Evolutionary conservation across 1,284 basidiomycete species (phyloP).

Genomic region (Fomitopsis pinicola): DNA sequence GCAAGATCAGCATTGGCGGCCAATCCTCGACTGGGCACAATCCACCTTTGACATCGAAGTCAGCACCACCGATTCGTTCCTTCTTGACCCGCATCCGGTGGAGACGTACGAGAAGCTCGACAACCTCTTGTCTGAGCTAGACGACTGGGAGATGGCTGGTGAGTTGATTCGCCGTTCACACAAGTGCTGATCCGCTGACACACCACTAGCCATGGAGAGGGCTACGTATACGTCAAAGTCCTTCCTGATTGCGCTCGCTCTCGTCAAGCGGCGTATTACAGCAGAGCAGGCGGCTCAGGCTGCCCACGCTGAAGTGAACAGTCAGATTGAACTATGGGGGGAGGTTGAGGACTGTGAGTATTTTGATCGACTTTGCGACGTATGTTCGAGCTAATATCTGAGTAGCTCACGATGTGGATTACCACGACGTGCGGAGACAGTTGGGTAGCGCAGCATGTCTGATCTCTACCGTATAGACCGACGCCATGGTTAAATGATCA

Average conservation of each 20-base stretch:
- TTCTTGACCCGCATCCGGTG: constrained; percentile 63
- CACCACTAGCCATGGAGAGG: constrained; percentile 78
- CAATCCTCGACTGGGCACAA: constrained; percentile 78
- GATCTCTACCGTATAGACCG: constrained; percentile 28
- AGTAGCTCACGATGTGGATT: constrained; percentile 93
- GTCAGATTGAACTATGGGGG: constrained; percentile 96
- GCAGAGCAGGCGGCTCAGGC: constrained; percentile 86
- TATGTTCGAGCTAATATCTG: background rate
- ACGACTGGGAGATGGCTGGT: constrained; percentile 89
- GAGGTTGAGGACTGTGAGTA: constrained; percentile 96
- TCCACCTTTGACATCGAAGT: constrained; percentile 66
- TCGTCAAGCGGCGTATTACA: constrained; percentile 72
- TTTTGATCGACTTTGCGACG: constrained; percentile 6
- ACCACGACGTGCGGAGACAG: constrained; percentile 87
- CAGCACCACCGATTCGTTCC: constrained; percentile 62
- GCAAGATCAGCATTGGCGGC: constrained; percentile 89
- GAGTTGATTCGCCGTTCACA: constrained; percentile 22
- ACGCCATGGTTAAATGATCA: background rate
- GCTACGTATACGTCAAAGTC: constrained; percentile 90
- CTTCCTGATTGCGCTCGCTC: constrained; percentile 83
- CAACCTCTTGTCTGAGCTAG: constrained; percentile 56
- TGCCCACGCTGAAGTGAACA: constrained; percentile 89
- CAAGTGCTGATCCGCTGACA: background rate
- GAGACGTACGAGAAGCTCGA: constrained; percentile 63
- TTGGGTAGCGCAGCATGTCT: constrained; percentile 76